Conservation (phyloP, 352 stramenopile genomes). For the Phytopythium kandeliae region DNA sequence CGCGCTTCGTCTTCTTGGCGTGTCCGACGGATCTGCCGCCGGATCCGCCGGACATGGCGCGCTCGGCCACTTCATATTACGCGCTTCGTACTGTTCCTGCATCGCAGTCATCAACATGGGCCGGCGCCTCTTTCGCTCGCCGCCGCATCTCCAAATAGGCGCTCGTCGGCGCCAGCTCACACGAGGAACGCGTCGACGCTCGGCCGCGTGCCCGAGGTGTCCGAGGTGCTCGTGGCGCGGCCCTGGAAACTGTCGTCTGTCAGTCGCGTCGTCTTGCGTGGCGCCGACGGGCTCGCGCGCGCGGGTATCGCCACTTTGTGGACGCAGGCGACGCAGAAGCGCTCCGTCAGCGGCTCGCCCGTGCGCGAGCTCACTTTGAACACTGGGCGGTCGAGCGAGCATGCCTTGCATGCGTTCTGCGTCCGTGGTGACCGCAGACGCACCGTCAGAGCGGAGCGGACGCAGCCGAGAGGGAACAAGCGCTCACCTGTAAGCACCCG, state of each 20-base stretch:
- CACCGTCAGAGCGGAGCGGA: background rate
- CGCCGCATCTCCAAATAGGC: background rate
- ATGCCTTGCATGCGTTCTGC: slow-evolving; percentile 26
- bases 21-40: background rate
- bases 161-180: background rate
- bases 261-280: slow-evolving; percentile 7
- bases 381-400: slow-evolving; percentile 15
- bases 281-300: background rate
- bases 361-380: slow-evolving; percentile 21
- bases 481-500: slow-evolving; percentile 20
- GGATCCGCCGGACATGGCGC: background rate
- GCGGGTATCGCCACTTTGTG: slow-evolving; percentile 12
- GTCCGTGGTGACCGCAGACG: background rate
- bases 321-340: slow-evolving; percentile 26
- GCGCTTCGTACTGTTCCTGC: background rate
- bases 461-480: background rate
- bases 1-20: background rate
- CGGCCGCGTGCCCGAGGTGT: slow-evolving; percentile 1
- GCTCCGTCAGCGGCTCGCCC: slow-evolving; percentile 14
- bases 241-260: background rate
- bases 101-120: background rate
- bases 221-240: slow-evolving; percentile 6
- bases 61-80: background rate
- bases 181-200: slow-evolving; percentile 16
- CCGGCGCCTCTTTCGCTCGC: background rate